Base-by-base conservation (phyloP, 768 basidiomycete genomes). In the Lepiota subincarnata region DNA sequence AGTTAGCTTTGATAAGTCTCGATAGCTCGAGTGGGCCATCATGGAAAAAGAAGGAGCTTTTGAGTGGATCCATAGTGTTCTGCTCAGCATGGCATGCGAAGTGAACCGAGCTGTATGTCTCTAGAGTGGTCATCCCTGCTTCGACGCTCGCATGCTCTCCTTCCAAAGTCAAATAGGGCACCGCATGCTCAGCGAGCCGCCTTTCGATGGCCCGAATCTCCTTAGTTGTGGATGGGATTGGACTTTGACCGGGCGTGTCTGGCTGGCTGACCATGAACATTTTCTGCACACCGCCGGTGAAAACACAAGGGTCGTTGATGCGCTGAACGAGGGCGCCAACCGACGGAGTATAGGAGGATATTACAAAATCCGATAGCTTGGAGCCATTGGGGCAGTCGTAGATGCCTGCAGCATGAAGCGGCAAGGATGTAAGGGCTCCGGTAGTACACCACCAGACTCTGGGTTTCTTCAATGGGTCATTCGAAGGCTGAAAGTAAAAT, bases 321-420 rank as follows among this genome's bases (percentile, higher is more conserved):
- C 44, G 47, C 28, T 58, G 19, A 26, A 55, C 3, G 10, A 61
- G 39, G 0, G 52, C 37, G 12, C 43, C 19, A 11, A 62, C 35
- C 18, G 55, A 53, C 11, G 63, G 46, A 19, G 55, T 62, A 54
- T 63, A 65, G 24, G 64, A 63, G 1, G 63, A 62, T 6, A 61
- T 47, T 11, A 50, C 60, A 43, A 43, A 59, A 39, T 63, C 58
- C 14, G 52, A 48, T 5, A 58, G 18, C 31, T 31, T 31, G 31
- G 31, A 7, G 7, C 31, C 11, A 47, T 38, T 18, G 18, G n/a
- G 19, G 10, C 38, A 10, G n/a, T 16, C 31, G 24, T 53, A 57
- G 5, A 50, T 14, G 1, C 50, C 56, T 13, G 56, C 50, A 5
- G 52, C 53, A 31, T 55, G 51, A 20, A 54, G 19, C 2, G 51